A percentile compares a stretch with the other conserved stretches of the same genome.
Evolutionary conservation across 805 yeast genomes (phyloP).

Genomic region (Suhomyces xylopsoci): DNA sequence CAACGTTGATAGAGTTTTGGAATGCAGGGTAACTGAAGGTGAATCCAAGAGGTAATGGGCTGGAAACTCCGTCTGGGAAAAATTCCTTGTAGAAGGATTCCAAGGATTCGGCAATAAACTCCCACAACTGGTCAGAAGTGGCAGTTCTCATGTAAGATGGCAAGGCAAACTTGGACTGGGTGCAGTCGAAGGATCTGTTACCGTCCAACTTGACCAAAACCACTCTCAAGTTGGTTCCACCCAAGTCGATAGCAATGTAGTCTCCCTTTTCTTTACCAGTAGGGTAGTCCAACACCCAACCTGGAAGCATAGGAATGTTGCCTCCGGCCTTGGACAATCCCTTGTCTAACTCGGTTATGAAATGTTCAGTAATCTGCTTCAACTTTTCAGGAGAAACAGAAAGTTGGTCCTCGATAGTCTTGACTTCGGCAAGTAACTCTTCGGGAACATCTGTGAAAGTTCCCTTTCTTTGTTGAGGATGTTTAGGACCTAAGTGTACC

Average conservation of each 20-base stretch:
- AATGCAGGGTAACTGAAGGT: conserved; percentile 91
- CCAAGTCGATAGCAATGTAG: conserved; percentile 90
- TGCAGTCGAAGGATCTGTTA: conserved; percentile 75
- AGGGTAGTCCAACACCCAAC: conserved; percentile 94
- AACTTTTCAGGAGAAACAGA: conserved; percentile 60
- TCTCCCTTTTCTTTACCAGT: conserved; percentile 89
- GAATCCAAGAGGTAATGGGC: conserved; percentile 69
- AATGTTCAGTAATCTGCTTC: conserved; percentile 67
- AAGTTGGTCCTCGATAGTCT: conserved; percentile 57
- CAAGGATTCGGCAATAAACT: conserved; percentile 80
- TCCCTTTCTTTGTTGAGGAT: conserved; percentile 76
- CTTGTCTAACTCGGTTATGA: conserved; percentile 73
- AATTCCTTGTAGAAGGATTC: conserved; percentile 63
- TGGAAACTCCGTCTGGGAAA: conserved; percentile 64
- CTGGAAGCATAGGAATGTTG: conserved; percentile 93
- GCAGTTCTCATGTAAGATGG: conserved; percentile 80
- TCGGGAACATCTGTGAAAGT: conserved; percentile 61
- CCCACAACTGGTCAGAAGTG: conserved; percentile 71
- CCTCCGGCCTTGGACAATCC: conserved; percentile 78
- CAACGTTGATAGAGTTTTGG: conserved; percentile 79
- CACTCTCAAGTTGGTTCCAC: conserved; percentile 95
- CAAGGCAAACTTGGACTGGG: conserved; percentile 81
- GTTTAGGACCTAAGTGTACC: conserved; percentile 85
- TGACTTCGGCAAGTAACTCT: conserved; percentile 55
- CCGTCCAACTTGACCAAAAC: conserved; percentile 85